Conservation (phyloP, 2,329 filamentous ascomycete genomes). For the Mycocentrospora acerina region DNA sequence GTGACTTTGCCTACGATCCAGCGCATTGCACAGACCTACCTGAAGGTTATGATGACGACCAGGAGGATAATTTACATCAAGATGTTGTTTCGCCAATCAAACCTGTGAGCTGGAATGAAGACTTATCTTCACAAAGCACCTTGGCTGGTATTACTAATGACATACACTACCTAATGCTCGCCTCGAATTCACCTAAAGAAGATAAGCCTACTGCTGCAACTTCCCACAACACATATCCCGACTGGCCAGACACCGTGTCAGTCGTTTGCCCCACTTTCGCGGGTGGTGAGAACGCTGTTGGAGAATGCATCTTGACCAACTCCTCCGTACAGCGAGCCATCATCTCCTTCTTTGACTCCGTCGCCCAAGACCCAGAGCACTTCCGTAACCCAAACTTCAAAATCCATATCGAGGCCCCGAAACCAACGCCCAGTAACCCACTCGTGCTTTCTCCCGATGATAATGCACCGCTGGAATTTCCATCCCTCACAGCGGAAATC, state of each 20-base stretch:
- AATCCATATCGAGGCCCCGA: slow-evolving; percentile 8
- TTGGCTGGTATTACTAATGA: slow-evolving; percentile 7
- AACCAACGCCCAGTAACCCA: slow-evolving; percentile 18
- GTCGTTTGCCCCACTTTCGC: slow-evolving; percentile 58
- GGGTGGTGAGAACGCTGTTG: slow-evolving; percentile 60
- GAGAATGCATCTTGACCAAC: slow-evolving; percentile 61
- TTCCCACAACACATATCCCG: not conserved
- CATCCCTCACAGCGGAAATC: slow-evolving; percentile 11
- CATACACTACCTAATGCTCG: slow-evolving; percentile 10
- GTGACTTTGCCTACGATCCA: slow-evolving; percentile 13
- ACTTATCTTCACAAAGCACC: not conserved
- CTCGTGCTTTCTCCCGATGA: slow-evolving; percentile 14
- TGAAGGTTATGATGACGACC: slow-evolving; percentile 10
- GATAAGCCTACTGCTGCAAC: not conserved
- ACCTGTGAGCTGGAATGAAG: slow-evolving; percentile 17
- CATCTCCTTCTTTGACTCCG: slow-evolving; percentile 62
- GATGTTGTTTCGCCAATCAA: slow-evolving; percentile 1
- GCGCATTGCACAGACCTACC: slow-evolving; percentile 29
- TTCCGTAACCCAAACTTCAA: slow-evolving; percentile 34
- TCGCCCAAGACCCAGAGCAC: slow-evolving; percentile 49
- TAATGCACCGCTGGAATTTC: not conserved
- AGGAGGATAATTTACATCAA: not conserved
- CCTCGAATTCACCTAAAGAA: not conserved
- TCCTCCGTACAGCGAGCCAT: slow-evolving; percentile 56
- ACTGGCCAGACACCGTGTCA: slow-evolving; percentile 12